Evolutionary conservation across 1,139 yeast genomes (phyloP).

Genomic region (Nadsonia starkeyi-henricii): DNA sequence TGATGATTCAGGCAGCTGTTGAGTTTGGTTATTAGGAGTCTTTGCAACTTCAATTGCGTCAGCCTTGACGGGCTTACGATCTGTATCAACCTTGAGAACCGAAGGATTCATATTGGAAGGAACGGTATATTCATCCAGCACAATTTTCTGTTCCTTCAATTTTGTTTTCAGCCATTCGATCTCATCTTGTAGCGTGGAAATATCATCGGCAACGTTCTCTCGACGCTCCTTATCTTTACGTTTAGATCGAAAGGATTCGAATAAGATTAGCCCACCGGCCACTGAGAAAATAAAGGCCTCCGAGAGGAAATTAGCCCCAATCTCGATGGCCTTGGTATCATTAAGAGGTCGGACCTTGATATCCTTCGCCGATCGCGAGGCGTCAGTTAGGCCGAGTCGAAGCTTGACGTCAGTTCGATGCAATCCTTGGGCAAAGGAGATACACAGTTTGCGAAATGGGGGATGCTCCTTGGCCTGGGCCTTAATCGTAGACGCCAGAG

Average conservation of each 20-base stretch:
- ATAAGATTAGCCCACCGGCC: conserved; percentile 67
- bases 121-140: conserved; percentile 34
- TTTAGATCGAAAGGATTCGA: conserved; percentile 56
- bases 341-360: conserved; percentile 59
- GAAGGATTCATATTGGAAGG: conserved; percentile 36
- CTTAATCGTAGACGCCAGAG: conserved; percentile 60
- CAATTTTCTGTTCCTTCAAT: conserved; percentile 29
- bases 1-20: too few relatives aligned
- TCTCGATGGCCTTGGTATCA: conserved; percentile 72
- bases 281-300: conserved; percentile 65
- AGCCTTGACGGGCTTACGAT: background rate
- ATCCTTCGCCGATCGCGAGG: conserved; percentile 24
- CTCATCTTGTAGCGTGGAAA: conserved; percentile 53
- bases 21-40: too few relatives aligned
- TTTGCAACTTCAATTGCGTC: too few relatives aligned
- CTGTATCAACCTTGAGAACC: conserved; percentile 22
- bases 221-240: conserved; percentile 49
- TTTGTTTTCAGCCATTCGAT: conserved; percentile 45
- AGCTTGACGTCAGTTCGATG: conserved; percentile 54
- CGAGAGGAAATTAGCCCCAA: conserved; percentile 67
- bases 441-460: conserved; percentile 46
- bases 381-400: conserved; percentile 53
- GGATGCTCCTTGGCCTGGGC: conserved; percentile 69
- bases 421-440: conserved; percentile 56
- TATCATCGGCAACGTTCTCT: conserved; percentile 56